Conservation (phyloP, 768 basidiomycete genomes). For the Hericium coralloides region DNA sequence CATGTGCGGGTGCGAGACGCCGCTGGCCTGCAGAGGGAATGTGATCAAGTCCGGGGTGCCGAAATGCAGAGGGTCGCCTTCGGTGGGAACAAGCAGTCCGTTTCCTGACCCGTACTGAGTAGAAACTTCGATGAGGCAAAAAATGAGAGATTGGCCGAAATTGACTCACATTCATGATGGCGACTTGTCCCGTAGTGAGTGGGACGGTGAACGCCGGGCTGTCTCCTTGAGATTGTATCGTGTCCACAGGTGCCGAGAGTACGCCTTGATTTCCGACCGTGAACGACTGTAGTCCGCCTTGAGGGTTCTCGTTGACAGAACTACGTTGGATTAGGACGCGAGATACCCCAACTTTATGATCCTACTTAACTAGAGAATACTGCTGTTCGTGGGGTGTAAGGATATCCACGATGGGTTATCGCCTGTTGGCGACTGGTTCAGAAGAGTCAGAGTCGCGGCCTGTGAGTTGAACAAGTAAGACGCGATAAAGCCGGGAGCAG, state of each 20-base stretch:
- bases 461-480: conserved; percentile 54
- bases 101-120: conserved; percentile 44
- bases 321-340: conserved; percentile 22
- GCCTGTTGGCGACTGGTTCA: conserved; percentile 41
- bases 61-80: conserved; percentile 25
- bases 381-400: conserved; percentile 44
- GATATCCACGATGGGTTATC: conserved; percentile 54
- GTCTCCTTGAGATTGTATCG: conserved; percentile 39
- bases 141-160: not conserved
- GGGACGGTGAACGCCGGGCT: conserved; percentile 42
- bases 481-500: conserved; percentile 38
- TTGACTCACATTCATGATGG: conserved; percentile 42
- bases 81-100: conserved; percentile 43
- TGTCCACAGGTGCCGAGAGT: conserved; percentile 36
- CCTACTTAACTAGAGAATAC: conserved; percentile 50
- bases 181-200: conserved; percentile 49
- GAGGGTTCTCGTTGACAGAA: conserved; percentile 46
- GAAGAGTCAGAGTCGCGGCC: conserved; percentile 35
- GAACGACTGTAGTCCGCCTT: conserved; percentile 48
- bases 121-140: not conserved
- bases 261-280: conserved; percentile 34
- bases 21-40: conserved; percentile 34
- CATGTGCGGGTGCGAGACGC: conserved; percentile 60
- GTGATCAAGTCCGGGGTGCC: conserved; percentile 31
- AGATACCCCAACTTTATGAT: not conserved